These are phyloP conservation scores for Microdochium paspali DNA, from an alignment of 2,329 filamentous ascomycete genomes.

Conservation along the genomic window DNA sequence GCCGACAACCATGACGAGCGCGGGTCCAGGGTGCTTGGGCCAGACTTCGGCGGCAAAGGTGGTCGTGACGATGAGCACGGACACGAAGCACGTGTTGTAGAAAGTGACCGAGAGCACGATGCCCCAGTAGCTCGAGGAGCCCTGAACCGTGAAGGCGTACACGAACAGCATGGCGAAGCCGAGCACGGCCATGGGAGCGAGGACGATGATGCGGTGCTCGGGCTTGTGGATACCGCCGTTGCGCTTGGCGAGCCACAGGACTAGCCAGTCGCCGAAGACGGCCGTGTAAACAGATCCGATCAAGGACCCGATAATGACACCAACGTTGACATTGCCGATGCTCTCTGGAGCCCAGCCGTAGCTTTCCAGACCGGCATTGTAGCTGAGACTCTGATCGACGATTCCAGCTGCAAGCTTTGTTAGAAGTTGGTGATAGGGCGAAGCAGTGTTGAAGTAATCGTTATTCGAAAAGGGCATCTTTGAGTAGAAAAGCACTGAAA, in stretches of 20 bases:
- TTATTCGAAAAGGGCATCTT: neutral
- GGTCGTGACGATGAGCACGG: neutral
- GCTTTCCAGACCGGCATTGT: neutral
- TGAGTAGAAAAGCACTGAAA: too few species aligned
- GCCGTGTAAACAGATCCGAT: neutral
- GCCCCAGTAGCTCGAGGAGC: neutral
- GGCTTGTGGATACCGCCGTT: neutral
- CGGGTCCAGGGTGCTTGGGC: neutral
- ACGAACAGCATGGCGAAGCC: neutral
- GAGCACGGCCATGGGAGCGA: neutral
- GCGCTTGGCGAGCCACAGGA: neutral
- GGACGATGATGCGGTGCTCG: neutral
- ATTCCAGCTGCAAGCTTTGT: neutral
- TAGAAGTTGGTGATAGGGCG: neutral
- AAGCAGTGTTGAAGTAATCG: neutral
- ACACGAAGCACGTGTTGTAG: neutral
- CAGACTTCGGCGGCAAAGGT: neutral
- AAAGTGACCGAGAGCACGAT: neutral
- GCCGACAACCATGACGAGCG: neutral
- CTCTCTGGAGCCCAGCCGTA: neutral
- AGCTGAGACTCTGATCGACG: neutral
- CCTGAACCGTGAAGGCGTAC: neutral
- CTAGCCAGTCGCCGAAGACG: neutral
- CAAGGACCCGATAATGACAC: neutral
- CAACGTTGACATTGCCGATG: neutral